Conservation (phyloP, 768 basidiomycete species). For the Suillus subaureus region DNA sequence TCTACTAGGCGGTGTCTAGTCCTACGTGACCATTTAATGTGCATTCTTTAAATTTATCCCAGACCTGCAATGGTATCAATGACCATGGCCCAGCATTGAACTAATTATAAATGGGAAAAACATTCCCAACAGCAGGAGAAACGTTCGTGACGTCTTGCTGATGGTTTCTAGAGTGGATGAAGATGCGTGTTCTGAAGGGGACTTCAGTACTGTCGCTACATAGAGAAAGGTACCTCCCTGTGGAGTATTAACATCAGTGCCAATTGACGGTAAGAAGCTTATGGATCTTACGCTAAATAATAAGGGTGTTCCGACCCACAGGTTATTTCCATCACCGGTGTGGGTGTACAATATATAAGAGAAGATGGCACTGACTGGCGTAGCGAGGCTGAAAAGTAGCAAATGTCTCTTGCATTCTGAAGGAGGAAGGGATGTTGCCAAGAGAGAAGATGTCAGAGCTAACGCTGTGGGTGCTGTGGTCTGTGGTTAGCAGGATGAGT, state of each 20-base stretch:
- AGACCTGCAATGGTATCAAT: constrained; percentile 22
- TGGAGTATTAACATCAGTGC: neutral
- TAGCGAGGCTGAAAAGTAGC: constrained; percentile 77
- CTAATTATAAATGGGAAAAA: constrained; percentile 67
- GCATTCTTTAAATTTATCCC: neutral
- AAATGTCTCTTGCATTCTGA: constrained; percentile 74
- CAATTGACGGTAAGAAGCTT: neutral
- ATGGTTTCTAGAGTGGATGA: constrained; percentile 41
- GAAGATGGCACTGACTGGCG: constrained; percentile 79
- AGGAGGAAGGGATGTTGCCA: constrained; percentile 73
- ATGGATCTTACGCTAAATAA: constrained; percentile 75
- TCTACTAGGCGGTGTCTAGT: neutral
- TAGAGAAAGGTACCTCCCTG: constrained; percentile 95
- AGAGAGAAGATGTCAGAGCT: constrained; percentile 82
- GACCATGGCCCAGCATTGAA: constrained; percentile 62
- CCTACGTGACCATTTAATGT: neutral
- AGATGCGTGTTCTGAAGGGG: constrained; percentile 53
- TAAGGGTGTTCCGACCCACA: constrained; percentile 75
- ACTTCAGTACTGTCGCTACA: constrained; percentile 89
- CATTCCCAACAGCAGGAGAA: constrained; percentile 68
- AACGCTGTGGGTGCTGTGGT: constrained; percentile 83
- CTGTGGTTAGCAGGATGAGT: neutral
- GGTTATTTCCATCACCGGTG: constrained; percentile 40
- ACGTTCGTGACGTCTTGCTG: constrained; percentile 46
- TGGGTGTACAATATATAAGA: constrained; percentile 70